Evolutionary conservation across 257 asterid species (phyloP).

Genomic region (Solanum piurae): DNA sequence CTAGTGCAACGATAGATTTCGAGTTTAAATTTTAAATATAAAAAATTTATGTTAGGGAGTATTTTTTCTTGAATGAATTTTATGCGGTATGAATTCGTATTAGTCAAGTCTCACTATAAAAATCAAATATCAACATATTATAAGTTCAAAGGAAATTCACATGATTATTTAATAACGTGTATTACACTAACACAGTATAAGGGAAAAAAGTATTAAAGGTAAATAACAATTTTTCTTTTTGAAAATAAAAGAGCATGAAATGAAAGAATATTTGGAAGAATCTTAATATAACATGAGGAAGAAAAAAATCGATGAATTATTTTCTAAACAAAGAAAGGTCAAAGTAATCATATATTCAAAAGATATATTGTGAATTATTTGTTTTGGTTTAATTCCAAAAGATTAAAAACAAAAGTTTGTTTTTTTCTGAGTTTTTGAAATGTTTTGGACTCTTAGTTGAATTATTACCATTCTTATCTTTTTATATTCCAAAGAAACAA

Average conservation of each 20-base stretch:
- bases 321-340: neutral
- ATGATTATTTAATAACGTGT: neutral
- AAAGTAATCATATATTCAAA: neutral
- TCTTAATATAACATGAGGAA: neutral
- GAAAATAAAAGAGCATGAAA: neutral
- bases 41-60: fast-evolving
- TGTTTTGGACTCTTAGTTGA: neutral
- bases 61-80: neutral
- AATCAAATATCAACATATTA: neutral
- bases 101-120: neutral
- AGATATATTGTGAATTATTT: neutral
- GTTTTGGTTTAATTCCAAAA: neutral
- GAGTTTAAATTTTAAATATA: neutral
- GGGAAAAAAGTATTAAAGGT: neutral
- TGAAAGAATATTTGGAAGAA: neutral
- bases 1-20: neutral
- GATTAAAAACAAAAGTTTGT: neutral
- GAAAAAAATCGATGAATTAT: neutral
- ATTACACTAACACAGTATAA: neutral
- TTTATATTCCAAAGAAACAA: neutral
- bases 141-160: neutral
- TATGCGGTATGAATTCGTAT: neutral
- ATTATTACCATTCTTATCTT: neutral
- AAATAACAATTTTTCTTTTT: neutral
- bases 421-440: neutral